A percentile compares a stretch with the other conserved stretches of the same genome.
Evolutionary conservation across 768 basidiomycete species (phyloP).

Genomic region (Kwoniella sp.): DNA sequence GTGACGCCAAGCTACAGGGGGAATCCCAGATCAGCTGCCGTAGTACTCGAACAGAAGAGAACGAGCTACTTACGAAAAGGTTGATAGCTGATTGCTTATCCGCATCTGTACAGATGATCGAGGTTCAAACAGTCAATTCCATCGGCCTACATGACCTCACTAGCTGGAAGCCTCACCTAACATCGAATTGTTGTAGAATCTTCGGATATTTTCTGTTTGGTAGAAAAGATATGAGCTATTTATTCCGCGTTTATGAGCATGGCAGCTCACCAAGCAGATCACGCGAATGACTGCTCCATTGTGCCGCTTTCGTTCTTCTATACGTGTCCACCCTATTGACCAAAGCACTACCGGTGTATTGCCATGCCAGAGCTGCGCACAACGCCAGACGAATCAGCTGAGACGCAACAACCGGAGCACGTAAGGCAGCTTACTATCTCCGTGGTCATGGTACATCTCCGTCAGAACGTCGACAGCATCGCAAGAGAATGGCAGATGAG

Average conservation of each 20-base stretch:
- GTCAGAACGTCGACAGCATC: conserved; percentile 96
- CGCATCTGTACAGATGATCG: conserved; percentile 64
- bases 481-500: conserved; percentile 84
- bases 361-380: conserved; percentile 77
- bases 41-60: conserved; percentile 5
- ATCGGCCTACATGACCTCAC: too few species aligned
- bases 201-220: conserved; percentile 73
- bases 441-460: conserved; percentile 98
- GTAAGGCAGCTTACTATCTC: conserved; percentile 70
- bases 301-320: conserved; percentile 73
- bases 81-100: conserved; percentile 98
- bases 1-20: conserved; percentile 35
- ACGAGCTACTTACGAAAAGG: conserved; percentile 73
- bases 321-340: conserved; percentile 97
- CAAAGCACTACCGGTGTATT: conserved; percentile 94
- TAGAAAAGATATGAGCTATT: neutral
- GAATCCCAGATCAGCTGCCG: conserved; percentile 1
- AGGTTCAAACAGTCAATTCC: neutral
- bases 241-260: neutral
- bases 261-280: conserved; percentile 64
- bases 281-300: conserved; percentile 96
- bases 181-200: conserved; percentile 92
- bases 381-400: neutral
- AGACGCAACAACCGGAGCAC: neutral
- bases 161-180: too few species aligned